Evolutionary conservation across 1,284 basidiomycete species (phyloP).

Genomic region (Phylloboletellus chloephorus): DNA sequence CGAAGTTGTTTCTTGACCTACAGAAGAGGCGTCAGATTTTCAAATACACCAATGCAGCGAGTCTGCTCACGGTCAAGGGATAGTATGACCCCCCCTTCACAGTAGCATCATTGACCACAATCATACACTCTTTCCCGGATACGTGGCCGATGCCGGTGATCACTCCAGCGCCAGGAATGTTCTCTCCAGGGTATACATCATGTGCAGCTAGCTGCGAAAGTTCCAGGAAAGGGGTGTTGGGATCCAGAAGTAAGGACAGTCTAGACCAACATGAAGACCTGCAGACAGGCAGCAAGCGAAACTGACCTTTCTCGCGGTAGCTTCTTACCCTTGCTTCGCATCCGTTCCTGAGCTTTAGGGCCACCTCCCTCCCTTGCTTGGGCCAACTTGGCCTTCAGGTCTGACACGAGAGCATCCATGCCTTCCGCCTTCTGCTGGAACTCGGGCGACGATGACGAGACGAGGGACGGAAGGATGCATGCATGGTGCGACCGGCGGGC

Average conservation of each 20-base stretch:
- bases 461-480: constrained; percentile 63
- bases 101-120: constrained; percentile 91
- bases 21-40: constrained; percentile 3
- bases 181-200: constrained; percentile 76
- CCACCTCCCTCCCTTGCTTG: constrained; percentile 59
- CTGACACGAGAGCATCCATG: constrained; percentile 64
- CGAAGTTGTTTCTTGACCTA: constrained; percentile 94
- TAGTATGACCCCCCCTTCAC: constrained; percentile 94
- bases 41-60: neutral
- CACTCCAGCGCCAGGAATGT: constrained; percentile 84
- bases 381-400: constrained; percentile 56
- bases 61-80: constrained; percentile 68
- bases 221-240: constrained; percentile 87
- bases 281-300: constrained; percentile 9
- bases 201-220: constrained; percentile 83
- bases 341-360: constrained; percentile 68
- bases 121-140: constrained; percentile 78
- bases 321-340: constrained; percentile 77
- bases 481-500: constrained; percentile 49
- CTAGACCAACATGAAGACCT: constrained; percentile 32
- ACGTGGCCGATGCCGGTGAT: constrained; percentile 86
- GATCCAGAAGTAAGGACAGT: constrained; percentile 70
- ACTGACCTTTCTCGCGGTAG: constrained; percentile 79
- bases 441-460: constrained; percentile 65
- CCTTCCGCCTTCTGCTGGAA: constrained; percentile 58